phyloP scores from a whole-genome alignment of 129 eudicot genomes.

The Dittrichia graveolens region DNA sequence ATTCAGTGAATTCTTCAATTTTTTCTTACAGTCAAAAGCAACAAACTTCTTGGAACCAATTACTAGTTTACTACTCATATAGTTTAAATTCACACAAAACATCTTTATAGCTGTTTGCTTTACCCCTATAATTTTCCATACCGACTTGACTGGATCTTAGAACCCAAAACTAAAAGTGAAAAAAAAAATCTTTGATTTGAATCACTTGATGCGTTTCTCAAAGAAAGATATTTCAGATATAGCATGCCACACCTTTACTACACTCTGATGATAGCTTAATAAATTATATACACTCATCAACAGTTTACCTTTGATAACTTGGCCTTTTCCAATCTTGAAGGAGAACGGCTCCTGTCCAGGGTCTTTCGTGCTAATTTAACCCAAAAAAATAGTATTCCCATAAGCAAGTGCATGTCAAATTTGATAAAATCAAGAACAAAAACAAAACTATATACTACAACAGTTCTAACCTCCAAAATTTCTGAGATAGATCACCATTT shows the following conservation, averaged over 20 bases:
- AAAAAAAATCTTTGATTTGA: not conserved
- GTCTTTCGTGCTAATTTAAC: slow-evolving; percentile 73
- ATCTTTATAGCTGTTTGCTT: not conserved
- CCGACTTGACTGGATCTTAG: no score
- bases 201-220: no score
- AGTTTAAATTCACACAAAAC: not conserved
- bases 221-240: no score
- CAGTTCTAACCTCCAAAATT: slow-evolving; percentile 81
- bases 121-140: no score
- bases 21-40: not conserved
- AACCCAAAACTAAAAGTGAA: not conserved
- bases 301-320: slow-evolving; percentile 78
- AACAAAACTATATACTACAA: not conserved
- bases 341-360: slow-evolving; percentile 82
- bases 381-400: not conserved
- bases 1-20: not conserved
- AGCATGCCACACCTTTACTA: not conserved
- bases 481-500: slow-evolving; percentile 60
- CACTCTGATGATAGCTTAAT: not conserved
- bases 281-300: not conserved
- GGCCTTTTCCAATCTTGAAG: slow-evolving; percentile 79
- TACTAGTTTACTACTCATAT: not conserved
- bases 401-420: slow-evolving; percentile 9
- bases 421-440: not conserved
- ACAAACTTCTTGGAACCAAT: not conserved